Percentiles rank a stretch among this genome's conserved stretches.
phyloP scores from a whole-genome alignment of 1,284 basidiomycete species.

The Ceratobasidium sp. region DNA sequence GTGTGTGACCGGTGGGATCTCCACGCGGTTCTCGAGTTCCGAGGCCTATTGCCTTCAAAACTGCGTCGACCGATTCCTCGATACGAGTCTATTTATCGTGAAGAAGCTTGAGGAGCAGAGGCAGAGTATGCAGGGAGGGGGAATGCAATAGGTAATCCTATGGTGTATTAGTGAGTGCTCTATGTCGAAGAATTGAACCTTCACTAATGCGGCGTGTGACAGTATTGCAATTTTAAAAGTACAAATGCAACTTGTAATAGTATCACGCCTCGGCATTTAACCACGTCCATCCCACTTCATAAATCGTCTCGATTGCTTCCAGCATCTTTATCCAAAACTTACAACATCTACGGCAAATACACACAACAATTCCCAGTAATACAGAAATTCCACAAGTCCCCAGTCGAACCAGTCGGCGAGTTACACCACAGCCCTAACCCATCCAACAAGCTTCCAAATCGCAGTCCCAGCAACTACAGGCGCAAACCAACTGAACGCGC shows the following conservation, averaged over 20 bases:
- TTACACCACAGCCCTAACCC: conserved; percentile 15
- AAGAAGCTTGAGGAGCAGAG: conserved; percentile 79
- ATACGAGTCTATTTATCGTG: conserved; percentile 90
- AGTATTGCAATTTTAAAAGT: not conserved
- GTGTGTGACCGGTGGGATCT: conserved; percentile 87
- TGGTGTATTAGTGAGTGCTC: conserved; percentile 12
- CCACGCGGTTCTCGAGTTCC: conserved; percentile 84
- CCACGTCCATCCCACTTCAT: too few species aligned
- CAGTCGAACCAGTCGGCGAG: not conserved
- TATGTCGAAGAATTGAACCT: not conserved
- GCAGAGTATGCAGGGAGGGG: conserved; percentile 53
- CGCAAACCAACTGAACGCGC: conserved; percentile 78
- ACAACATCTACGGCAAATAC: conserved; percentile 26
- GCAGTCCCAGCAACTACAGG: conserved; percentile 64
- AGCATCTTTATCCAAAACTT: not conserved
- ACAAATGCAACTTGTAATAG: conserved; percentile 5
- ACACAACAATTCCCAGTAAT: conserved; percentile 2
- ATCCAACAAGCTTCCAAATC: conserved; percentile 31
- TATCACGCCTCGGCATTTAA: conserved; percentile 13
- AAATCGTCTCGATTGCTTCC: not conserved
- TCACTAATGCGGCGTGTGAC: not conserved
- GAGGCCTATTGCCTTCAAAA: conserved; percentile 91
- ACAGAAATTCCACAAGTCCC: conserved; percentile 14
- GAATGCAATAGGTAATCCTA: not conserved
- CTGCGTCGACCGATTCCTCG: conserved; percentile 95